Evolutionary conservation across 2,329 filamentous ascomycete species (phyloP).

Genomic region (Whalleya microplaca): DNA sequence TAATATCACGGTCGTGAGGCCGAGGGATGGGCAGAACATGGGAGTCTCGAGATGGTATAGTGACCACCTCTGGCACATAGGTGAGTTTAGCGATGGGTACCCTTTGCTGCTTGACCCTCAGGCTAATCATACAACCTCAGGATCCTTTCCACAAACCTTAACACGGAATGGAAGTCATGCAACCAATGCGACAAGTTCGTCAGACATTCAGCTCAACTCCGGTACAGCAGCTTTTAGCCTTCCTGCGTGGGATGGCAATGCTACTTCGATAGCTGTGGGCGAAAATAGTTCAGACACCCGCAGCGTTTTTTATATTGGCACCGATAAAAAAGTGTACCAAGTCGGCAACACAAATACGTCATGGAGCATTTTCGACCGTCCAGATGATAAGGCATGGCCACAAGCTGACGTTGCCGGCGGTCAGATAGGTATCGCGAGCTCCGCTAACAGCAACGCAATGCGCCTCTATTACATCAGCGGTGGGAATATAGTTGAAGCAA

Average conservation of each 20-base stretch:
- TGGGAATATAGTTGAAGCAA: constrained; percentile 37
- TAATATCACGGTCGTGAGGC: constrained; percentile 42
- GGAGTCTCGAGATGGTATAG: constrained; percentile 35
- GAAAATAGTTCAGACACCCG: constrained; percentile 35
- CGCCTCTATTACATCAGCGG: constrained; percentile 42
- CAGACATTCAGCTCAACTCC: constrained; percentile 23
- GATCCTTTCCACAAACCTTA: constrained; percentile 40
- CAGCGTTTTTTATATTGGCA: constrained; percentile 43
- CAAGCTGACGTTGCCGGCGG: constrained; percentile 33
- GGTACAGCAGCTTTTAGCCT: constrained; percentile 33
- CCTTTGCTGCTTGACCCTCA: background rate
- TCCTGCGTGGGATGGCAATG: constrained; percentile 37
- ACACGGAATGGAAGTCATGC: constrained; percentile 24
- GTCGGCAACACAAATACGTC: constrained; percentile 29
- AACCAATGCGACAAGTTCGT: constrained; percentile 29
- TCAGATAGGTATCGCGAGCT: constrained; percentile 36
- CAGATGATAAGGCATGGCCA: constrained; percentile 32
- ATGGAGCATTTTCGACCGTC: constrained; percentile 33
- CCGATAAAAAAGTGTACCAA: constrained; percentile 40
- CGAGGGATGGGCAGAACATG: constrained; percentile 39
- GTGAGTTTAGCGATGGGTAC: constrained; percentile 29
- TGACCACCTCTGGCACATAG: constrained; percentile 38
- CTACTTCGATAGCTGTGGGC: constrained; percentile 34
- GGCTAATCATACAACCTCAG: constrained; percentile 29
- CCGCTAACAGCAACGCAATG: constrained; percentile 26